phyloP scores from a whole-genome alignment of 805 yeast species.

The Ogataea paraovalis region DNA sequence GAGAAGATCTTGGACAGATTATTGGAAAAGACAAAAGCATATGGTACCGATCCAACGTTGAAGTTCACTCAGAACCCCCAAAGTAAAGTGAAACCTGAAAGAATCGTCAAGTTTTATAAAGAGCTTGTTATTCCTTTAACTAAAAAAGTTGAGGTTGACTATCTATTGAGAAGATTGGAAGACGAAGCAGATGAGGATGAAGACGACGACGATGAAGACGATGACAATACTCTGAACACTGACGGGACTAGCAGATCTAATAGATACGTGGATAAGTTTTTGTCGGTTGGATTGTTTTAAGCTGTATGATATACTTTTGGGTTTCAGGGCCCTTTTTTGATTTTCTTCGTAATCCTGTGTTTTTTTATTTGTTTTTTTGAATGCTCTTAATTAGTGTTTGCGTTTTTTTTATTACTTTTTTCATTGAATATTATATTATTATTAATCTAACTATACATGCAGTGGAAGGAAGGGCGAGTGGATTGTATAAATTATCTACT shows the following conservation, averaged over 20 bases:
- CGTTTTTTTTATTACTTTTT: background rate
- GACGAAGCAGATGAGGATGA: slow-evolving; percentile 32
- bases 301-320: background rate
- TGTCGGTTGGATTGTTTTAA: slow-evolving; percentile 22
- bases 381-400: too few species aligned
- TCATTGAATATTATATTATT: background rate
- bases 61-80: slow-evolving; percentile 62
- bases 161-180: slow-evolving; percentile 77
- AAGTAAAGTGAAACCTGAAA: slow-evolving; percentile 77
- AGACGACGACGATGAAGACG: slow-evolving; percentile 26
- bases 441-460: slow-evolving; percentile 2
- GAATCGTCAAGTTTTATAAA: slow-evolving; percentile 76
- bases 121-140: slow-evolving; percentile 91
- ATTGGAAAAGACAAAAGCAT: slow-evolving; percentile 74
- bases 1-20: slow-evolving; percentile 75
- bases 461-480: background rate
- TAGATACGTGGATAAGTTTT: slow-evolving; percentile 21
- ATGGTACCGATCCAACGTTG: slow-evolving; percentile 84
- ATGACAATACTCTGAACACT: background rate
- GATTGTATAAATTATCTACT: too few species aligned
- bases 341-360: background rate
- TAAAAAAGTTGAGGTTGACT: slow-evolving; percentile 92
- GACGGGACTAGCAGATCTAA: slow-evolving; percentile 8
- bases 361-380: background rate
- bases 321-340: background rate